Conservation (phyloP, 148 eudicot genomes). For the Amaranthus hypochondriacus region DNA sequence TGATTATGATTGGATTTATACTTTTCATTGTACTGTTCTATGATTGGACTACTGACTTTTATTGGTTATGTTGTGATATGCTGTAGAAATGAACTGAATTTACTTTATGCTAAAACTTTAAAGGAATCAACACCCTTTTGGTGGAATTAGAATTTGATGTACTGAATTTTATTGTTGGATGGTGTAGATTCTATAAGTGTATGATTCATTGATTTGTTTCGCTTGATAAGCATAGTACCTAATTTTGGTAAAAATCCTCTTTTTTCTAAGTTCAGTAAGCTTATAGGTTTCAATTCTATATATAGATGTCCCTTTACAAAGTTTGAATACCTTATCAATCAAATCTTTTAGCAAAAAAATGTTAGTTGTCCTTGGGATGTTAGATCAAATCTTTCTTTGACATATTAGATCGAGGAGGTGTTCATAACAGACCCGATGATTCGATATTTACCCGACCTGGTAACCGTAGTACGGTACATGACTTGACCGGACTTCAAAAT, state of each 20-base stretch:
- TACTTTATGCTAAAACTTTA: slow-evolving; percentile 12
- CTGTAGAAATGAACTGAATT: slow-evolving; percentile 7
- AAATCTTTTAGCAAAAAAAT: not conserved
- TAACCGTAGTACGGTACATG: too few species aligned
- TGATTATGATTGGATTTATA: not conserved
- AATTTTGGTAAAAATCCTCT: slow-evolving; percentile 7
- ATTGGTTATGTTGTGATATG: not conserved
- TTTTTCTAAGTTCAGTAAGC: not conserved
- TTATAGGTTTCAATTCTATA: slow-evolving; percentile 3
- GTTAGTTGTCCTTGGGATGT: not conserved
- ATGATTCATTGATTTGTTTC: slow-evolving; percentile 7
- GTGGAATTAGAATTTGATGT: slow-evolving; percentile 6
- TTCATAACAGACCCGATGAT: too few species aligned
- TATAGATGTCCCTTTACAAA: not conserved
- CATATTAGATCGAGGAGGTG: not conserved
- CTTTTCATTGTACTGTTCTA: not conserved
- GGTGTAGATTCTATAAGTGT: slow-evolving; percentile 14
- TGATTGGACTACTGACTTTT: not conserved
- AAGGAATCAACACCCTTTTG: slow-evolving; percentile 5
- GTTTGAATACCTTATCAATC: slow-evolving; percentile 2
- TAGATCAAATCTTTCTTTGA: slow-evolving; percentile 18
- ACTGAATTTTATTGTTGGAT: slow-evolving; percentile 1
- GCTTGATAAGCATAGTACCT: slow-evolving; percentile 2
- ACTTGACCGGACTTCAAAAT: too few species aligned
- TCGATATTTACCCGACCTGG: too few species aligned